Base-by-base conservation (phyloP, 306 rosid genomes). In the Begonia fuchsioides region DNA sequence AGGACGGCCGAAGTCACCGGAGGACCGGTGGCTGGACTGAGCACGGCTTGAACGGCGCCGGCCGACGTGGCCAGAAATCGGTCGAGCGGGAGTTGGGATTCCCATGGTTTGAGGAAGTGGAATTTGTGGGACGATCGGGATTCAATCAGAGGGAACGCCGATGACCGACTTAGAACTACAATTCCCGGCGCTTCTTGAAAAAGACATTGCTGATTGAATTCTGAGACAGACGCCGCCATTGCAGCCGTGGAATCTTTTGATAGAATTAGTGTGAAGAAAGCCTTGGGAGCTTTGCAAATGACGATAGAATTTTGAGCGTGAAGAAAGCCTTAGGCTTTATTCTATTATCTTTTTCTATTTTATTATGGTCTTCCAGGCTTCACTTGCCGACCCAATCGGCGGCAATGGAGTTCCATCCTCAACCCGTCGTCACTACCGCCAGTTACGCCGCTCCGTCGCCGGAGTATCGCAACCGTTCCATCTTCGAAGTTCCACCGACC, bases 391-490 rank as follows among this genome's bases (percentile, higher is more conserved):
- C 14, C n/a, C 9, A 39, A 14, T 57, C 26, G 39, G 1, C 43
- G 38, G 38, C 39, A 51, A 78, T 77, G 94, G 90, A 81, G 58
- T n/a, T 75, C 17, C 53, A 44, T 59, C 54, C 56, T 26, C 35
- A 26, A 26, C 17, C 55, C 67, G 32, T 55, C 32, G 19, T 16
- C 19, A 6, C 54, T 13, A 19, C 57, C 43, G 39, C 11, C 38
- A 11, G 35, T 19, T 38, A 40, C 1, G 3, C 26, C 0, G n/a
- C 15, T 41, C 32, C 32, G 13, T 18, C 62, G 20, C 63, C 59
- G 43, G 93, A 65, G 35, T 80, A 76, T 76, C 83, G 86, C 10
- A 64, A 66, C 44, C 82, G 78, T 66, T 78, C 93, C 0, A 47
- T 88, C 44, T 88, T 88, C 63, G 80, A 83, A 40, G 48, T 83